Percentiles rank a stretch among this genome's conserved stretches.
phyloP scores from a whole-genome alignment of 1,284 basidiomycete species.

The Cryptococcus sp. region DNA sequence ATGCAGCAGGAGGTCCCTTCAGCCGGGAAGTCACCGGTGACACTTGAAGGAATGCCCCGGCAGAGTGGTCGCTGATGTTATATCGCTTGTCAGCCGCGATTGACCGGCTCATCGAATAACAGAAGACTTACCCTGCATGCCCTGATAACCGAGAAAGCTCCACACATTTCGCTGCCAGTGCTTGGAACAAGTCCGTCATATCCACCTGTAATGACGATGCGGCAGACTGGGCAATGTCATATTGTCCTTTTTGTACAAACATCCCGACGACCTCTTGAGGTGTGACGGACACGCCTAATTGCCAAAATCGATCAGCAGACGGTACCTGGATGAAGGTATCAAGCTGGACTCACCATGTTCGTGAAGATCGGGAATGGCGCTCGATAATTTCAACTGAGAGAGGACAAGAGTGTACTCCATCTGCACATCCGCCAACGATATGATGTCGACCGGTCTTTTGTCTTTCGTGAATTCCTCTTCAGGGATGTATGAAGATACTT shows the following conservation, averaged over 20 bases:
- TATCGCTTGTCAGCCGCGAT: constrained; percentile 16
- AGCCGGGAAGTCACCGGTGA: constrained; percentile 75
- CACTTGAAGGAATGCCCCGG: constrained; percentile 75
- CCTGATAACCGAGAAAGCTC: constrained; percentile 62
- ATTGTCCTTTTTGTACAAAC: constrained; percentile 75
- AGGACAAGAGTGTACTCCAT: constrained; percentile 79
- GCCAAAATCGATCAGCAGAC: constrained; percentile 1
- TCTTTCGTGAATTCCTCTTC: constrained; percentile 66
- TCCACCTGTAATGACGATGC: constrained; percentile 78
- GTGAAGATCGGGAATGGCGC: constrained; percentile 61
- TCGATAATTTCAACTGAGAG: constrained; percentile 75
- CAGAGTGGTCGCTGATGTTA: constrained; percentile 62
- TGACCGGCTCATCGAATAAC: not conserved
- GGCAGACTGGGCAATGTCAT: constrained; percentile 75
- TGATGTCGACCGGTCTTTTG: constrained; percentile 67
- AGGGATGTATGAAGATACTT: constrained; percentile 74
- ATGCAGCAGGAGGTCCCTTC: constrained; percentile 74
- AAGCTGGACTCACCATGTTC: constrained; percentile 56
- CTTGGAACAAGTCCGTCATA: constrained; percentile 80
- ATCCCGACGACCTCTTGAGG: constrained; percentile 75
- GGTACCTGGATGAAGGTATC: not conserved
- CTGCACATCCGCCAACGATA: constrained; percentile 79
- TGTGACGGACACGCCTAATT: constrained; percentile 64
- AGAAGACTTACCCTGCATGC: constrained; percentile 57
- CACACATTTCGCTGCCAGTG: constrained; percentile 76